phyloP scores from a whole-genome alignment of 148 eudicot genomes.

The Spergularia bocconei region DNA sequence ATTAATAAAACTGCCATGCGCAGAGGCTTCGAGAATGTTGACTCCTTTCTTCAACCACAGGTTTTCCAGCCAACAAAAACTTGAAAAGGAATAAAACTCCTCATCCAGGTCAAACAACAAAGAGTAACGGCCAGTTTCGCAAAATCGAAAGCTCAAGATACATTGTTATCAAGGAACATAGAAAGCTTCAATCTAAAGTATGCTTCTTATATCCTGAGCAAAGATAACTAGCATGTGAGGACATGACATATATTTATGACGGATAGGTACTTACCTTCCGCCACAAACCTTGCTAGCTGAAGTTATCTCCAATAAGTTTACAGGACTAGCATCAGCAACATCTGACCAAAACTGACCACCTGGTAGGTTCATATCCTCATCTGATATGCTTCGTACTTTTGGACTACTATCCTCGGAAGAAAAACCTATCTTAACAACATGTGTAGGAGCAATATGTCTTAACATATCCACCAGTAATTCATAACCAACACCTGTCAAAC shows the following conservation, averaged over 20 bases:
- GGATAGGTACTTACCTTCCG: constrained; percentile 58
- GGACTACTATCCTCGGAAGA: constrained; percentile 31
- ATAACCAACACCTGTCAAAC: constrained; percentile 71
- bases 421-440: constrained; percentile 78
- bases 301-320: constrained; percentile 59
- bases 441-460: constrained; percentile 62
- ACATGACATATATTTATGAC: not conserved
- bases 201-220: not conserved
- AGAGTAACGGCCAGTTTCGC: not conserved
- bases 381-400: constrained; percentile 47
- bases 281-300: constrained; percentile 64
- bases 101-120: not conserved
- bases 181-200: not conserved
- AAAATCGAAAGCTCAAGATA: not conserved
- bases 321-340: constrained; percentile 31
- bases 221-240: not conserved
- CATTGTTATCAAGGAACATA: not conserved
- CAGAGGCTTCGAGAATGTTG: too few species aligned
- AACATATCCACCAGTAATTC: constrained; percentile 72
- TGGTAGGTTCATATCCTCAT: constrained; percentile 68
- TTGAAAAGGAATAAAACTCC: not conserved
- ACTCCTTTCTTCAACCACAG: too few species aligned
- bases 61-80: too few species aligned
- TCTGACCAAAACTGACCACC: constrained; percentile 78
- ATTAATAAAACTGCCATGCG: too few species aligned